phyloP scores from a whole-genome alignment of 441 rosid genomes.

The Rhodomyrtus psidioides region DNA sequence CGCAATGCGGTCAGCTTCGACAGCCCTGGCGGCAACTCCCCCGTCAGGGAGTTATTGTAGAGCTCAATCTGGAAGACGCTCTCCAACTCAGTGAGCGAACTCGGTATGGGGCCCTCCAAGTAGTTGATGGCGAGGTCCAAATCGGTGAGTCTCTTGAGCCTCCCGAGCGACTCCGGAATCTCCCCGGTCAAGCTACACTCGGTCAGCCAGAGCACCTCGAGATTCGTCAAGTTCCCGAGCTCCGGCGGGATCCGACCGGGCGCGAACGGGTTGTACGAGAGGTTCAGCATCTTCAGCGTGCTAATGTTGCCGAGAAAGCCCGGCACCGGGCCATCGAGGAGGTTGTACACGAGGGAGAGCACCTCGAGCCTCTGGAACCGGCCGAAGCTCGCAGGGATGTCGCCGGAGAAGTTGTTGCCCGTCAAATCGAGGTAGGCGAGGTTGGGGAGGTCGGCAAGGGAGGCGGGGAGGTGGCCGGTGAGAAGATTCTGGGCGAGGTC shows the following conservation, averaged over 20 bases:
- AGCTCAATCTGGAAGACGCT: constrained; percentile 82
- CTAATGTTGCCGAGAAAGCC: constrained; percentile 58
- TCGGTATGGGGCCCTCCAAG: constrained; percentile 58
- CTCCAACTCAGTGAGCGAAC: constrained; percentile 49
- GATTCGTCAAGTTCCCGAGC: constrained; percentile 66
- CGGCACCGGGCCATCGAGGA: constrained; percentile 66
- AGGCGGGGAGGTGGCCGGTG: constrained; percentile 52
- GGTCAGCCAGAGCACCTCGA: constrained; percentile 87
- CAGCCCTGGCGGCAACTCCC: constrained; percentile 55
- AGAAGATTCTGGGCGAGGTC: constrained; percentile 76
- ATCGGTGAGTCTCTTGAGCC: constrained; percentile 54
- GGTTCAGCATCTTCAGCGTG: constrained; percentile 59
- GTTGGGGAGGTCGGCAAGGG: constrained; percentile 43
- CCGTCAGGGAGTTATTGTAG: constrained; percentile 82
- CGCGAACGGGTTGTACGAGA: constrained; percentile 78
- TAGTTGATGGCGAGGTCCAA: constrained; percentile 78
- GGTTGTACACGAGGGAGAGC: constrained; percentile 66
- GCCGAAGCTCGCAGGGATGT: constrained; percentile 62
- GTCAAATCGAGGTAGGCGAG: constrained; percentile 61
- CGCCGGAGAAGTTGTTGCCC: constrained; percentile 84
- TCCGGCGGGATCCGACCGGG: constrained; percentile 81
- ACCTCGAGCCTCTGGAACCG: constrained; percentile 69
- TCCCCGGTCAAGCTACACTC: constrained; percentile 67
- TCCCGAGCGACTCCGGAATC: constrained; percentile 82
- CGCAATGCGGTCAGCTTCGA: constrained; percentile 52